phyloP scores from a whole-genome alignment of 164 flowering plant genomes.

The Chloranthus sessilifolius region DNA sequence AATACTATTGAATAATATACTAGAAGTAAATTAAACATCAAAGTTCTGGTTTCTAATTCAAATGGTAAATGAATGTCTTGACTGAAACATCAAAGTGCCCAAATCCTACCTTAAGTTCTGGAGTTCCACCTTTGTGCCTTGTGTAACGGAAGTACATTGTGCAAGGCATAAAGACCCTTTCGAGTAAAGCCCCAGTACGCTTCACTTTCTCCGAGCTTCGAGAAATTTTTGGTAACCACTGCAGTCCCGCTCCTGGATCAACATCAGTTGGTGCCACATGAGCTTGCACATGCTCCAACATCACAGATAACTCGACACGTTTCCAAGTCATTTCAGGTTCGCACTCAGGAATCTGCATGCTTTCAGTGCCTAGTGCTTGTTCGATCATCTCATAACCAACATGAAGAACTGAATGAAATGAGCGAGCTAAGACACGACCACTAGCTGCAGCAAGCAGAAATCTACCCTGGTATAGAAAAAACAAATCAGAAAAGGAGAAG shows the following conservation, averaged over 20 bases:
- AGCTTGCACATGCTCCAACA: conserved; percentile 99
- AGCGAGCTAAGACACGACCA: conserved; percentile 95
- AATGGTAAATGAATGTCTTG: neutral
- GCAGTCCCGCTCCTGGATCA: conserved; percentile 99
- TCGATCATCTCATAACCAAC: conserved; percentile 93
- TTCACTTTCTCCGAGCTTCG: conserved; percentile 89
- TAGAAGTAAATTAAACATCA: neutral
- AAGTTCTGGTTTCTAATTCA: conserved; percentile 4
- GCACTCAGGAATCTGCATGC: conserved; percentile 53
- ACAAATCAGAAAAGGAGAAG: neutral
- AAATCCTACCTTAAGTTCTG: conserved; percentile 79
- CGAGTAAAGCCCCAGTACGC: conserved; percentile 98
- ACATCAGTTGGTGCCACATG: conserved; percentile 99
- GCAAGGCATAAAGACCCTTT: conserved; percentile 98
- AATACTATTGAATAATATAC: neutral
- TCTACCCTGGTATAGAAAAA: conserved; percentile 66
- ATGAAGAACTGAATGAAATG: conserved; percentile 91
- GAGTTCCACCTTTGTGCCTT: conserved; percentile 95
- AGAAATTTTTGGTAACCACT: conserved; percentile 97
- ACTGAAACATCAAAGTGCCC: neutral
- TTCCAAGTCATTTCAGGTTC: conserved; percentile 97
- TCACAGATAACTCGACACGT: conserved; percentile 87
- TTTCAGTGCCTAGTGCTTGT: conserved; percentile 77
- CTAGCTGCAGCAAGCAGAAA: conserved; percentile 98
- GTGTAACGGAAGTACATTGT: conserved; percentile 97